phyloP scores from a whole-genome alignment of 1,284 basidiomycete species.

The Leccinum angustisporum region DNA sequence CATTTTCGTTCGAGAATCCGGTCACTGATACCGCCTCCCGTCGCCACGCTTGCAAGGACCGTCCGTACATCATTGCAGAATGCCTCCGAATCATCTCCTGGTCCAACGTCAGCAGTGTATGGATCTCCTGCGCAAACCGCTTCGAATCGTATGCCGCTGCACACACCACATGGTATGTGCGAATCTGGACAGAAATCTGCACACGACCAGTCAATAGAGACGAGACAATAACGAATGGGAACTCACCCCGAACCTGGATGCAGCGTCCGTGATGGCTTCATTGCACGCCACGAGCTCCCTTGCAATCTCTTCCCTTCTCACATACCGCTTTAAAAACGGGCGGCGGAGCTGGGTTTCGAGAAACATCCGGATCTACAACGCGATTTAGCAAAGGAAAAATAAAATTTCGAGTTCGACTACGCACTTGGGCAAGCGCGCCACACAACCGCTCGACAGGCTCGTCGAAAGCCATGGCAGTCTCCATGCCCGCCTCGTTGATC shows the following conservation, averaged over 20 bases:
- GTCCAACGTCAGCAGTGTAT: conserved; percentile 22
- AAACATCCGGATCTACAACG: conserved; percentile 45
- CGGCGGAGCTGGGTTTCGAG: conserved; percentile 60
- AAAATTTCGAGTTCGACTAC: conserved; percentile 22
- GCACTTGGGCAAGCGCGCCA: conserved; percentile 43
- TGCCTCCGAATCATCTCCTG: conserved; percentile 21
- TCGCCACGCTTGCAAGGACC: conserved; percentile 1
- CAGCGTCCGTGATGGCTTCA: conserved; percentile 52
- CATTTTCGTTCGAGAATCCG: conserved; percentile 3
- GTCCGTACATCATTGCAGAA: conserved; percentile 10
- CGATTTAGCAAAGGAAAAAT: background rate
- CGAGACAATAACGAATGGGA: background rate
- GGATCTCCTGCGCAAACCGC: conserved; percentile 24
- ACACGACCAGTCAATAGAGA: background rate
- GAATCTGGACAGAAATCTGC: conserved; percentile 27
- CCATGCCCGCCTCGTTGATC: conserved; percentile 39
- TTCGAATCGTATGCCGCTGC: conserved; percentile 21
- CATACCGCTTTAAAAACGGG: conserved; percentile 77
- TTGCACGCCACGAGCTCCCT: conserved; percentile 56
- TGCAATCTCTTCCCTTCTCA: conserved; percentile 71
- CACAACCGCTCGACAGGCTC: conserved; percentile 44
- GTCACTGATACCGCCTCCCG: background rate
- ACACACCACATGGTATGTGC: conserved; percentile 23
- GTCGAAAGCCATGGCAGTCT: conserved; percentile 15
- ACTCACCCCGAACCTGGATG: conserved; percentile 49